phyloP scores from a whole-genome alignment of 148 eudicot genomes.

The Rhododendron molle region DNA sequence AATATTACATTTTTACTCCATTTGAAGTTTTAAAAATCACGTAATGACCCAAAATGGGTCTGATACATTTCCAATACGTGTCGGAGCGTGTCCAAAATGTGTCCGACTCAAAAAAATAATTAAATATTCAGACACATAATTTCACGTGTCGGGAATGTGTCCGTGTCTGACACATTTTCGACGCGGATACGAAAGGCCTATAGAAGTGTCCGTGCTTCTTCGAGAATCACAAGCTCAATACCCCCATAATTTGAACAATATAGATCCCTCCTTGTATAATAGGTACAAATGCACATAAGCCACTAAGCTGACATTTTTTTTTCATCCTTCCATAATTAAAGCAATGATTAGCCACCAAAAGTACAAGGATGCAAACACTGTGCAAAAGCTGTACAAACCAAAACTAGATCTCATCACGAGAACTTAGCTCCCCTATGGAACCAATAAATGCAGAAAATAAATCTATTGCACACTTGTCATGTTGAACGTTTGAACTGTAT shows the following conservation, averaged over 20 bases:
- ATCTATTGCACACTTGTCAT: not conserved
- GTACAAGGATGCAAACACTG: not conserved
- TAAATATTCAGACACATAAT: too few species aligned
- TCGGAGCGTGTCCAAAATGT: too few species aligned
- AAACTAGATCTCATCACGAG: not conserved
- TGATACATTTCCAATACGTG: too few species aligned
- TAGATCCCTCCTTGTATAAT: not conserved
- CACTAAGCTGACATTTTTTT: not conserved
- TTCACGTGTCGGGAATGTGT: too few species aligned
- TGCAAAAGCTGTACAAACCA: not conserved
- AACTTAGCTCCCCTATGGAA: not conserved
- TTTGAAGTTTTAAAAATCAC: too few species aligned
- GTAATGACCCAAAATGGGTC: too few species aligned
- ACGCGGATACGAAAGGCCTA: too few species aligned
- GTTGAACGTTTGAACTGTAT: not conserved
- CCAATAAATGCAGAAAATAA: not conserved
- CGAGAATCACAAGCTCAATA: not conserved
- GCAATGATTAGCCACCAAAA: not conserved
- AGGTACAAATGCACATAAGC: not conserved
- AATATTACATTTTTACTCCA: too few species aligned
- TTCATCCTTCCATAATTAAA: too few species aligned
- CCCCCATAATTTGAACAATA: not conserved
- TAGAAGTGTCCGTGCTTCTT: too few species aligned
- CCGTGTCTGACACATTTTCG: too few species aligned
- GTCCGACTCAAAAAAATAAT: too few species aligned